A percentile compares a stretch with the other conserved stretches of the same genome.
These are phyloP conservation scores for Gracilaria gracilis DNA, from an alignment of 23 red algal species.

Conservation along the genomic window DNA sequence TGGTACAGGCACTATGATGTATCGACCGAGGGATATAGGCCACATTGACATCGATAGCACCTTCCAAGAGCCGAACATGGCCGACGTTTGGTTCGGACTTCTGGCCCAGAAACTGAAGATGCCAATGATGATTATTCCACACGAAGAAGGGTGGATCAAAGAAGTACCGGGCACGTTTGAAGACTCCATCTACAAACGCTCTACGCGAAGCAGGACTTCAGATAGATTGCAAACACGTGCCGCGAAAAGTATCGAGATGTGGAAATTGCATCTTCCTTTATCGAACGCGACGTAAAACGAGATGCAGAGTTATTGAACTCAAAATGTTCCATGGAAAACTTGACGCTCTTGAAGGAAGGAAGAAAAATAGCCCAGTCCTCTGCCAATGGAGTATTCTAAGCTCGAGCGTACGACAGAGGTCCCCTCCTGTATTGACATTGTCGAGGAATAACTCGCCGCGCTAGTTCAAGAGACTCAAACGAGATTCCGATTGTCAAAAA, in stretches of 20 bases:
- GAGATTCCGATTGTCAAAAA: too few relatives aligned
- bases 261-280: conserved; percentile 29
- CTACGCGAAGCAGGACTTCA: conserved; percentile 50
- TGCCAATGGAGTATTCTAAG: too few relatives aligned
- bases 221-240: conserved; percentile 67
- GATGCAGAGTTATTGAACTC: neutral
- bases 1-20: conserved; percentile 80
- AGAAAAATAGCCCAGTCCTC: too few relatives aligned
- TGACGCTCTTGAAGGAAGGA: neutral
- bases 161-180: conserved; percentile 84
- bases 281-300: conserved; percentile 6
- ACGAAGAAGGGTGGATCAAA: conserved; percentile 71
- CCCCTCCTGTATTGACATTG: too few relatives aligned
- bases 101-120: conserved; percentile 47
- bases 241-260: conserved; percentile 45
- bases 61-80: conserved; percentile 84
- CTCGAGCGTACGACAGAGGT: too few relatives aligned
- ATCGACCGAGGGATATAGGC: conserved; percentile 54
- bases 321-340: neutral
- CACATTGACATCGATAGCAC: conserved; percentile 35
- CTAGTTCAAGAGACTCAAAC: too few relatives aligned
- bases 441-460: too few relatives aligned
- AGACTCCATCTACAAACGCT: conserved; percentile 77
- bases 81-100: conserved; percentile 86
- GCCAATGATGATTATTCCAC: conserved; percentile 78